A percentile compares a stretch with the other conserved stretches of the same genome.
Conservation (phyloP, 2,329 filamentous ascomycete genomes). For the Dissoconium aciculare region DNA sequence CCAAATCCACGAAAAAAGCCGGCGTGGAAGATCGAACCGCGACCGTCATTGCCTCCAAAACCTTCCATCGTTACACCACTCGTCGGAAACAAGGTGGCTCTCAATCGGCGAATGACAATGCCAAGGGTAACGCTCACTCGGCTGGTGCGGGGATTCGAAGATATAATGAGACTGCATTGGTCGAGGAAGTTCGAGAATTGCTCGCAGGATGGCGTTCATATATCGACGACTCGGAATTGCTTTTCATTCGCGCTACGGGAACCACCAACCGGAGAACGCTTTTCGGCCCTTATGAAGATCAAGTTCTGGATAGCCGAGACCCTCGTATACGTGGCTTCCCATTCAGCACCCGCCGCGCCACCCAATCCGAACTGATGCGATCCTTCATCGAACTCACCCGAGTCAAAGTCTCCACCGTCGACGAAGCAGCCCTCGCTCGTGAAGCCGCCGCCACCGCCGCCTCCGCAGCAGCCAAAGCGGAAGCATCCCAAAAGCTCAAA, state of each 20-base stretch:
- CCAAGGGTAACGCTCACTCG: conserved; percentile 88
- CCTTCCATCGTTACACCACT: conserved; percentile 94
- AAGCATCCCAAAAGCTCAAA: conserved; percentile 13
- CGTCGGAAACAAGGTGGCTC: conserved; percentile 89
- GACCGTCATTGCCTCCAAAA: conserved; percentile 85
- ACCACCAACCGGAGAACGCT: conserved; percentile 72
- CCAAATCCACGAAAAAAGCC: conserved; percentile 56
- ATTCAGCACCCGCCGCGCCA: conserved; percentile 81
- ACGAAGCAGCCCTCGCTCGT: conserved; percentile 44
- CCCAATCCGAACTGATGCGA: conserved; percentile 86
- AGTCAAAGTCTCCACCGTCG: conserved; percentile 67
- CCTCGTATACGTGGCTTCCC: conserved; percentile 72
- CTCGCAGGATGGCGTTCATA: conserved; percentile 71
- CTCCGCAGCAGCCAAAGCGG: conserved; percentile 27
- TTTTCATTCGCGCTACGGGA: conserved; percentile 84
- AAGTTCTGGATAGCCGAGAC: conserved; percentile 68
- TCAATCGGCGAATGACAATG: conserved; percentile 82
- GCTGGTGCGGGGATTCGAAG: conserved; percentile 78
- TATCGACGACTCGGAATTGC: conserved; percentile 67
- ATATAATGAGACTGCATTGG: conserved; percentile 84
- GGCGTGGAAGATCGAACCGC: conserved; percentile 71
- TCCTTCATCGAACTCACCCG: conserved; percentile 87
- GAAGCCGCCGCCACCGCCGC: conserved; percentile 33
- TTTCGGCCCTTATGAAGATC: conserved; percentile 81
- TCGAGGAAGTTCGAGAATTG: conserved; percentile 72